phyloP scores from a whole-genome alignment of 345 rosid species.

The Brassica juncea region DNA sequence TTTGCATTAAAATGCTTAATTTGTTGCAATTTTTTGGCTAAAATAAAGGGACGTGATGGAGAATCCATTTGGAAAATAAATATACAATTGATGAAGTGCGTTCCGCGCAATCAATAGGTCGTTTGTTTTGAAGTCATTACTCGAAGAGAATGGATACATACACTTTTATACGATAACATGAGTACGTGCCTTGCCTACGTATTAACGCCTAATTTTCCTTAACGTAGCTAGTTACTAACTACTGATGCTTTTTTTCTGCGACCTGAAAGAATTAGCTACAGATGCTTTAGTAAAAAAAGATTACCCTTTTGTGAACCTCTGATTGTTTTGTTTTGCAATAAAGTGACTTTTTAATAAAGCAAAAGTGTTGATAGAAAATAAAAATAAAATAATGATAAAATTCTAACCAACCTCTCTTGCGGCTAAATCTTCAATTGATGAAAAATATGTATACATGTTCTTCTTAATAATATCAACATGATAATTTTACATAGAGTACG shows the following conservation, averaged over 20 bases:
- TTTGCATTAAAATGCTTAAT: conserved; percentile 4
- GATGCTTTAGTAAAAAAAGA: not conserved
- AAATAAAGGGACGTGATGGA: conserved; percentile 6
- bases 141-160: not conserved
- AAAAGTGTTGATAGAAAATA: no score
- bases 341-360: not conserved
- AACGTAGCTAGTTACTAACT: not conserved
- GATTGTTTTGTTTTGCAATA: no score
- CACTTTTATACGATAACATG: not conserved
- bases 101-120: not conserved
- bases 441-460: not conserved
- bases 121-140: not conserved
- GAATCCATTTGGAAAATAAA: not conserved
- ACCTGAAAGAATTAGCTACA: not conserved
- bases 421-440: not conserved
- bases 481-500: not conserved
- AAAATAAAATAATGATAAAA: no score
- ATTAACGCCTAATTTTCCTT: not conserved
- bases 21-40: conserved; percentile 3
- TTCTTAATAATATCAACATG: not conserved
- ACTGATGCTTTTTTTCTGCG: not conserved
- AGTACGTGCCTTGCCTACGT: not conserved
- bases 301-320: no score
- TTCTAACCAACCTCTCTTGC: not conserved
- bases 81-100: not conserved